Conservation (phyloP, 2,329 filamentous ascomycete species). For the Thelonectria blattea region DNA sequence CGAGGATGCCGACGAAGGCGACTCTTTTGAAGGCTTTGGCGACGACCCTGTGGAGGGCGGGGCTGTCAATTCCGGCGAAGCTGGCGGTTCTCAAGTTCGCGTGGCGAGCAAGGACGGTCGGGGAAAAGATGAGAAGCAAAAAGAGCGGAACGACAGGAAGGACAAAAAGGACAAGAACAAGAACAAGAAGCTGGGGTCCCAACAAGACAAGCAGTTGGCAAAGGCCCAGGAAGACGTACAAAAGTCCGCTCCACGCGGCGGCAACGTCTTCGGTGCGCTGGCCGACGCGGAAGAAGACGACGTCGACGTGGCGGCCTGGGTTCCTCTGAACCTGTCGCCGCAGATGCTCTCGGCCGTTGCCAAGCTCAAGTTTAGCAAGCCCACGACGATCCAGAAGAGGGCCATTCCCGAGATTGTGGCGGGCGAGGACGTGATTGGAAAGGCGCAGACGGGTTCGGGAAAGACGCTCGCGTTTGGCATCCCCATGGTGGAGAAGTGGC, state of each 20-base stretch:
- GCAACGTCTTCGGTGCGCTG: constrained; percentile 62
- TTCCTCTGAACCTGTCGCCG: constrained; percentile 73
- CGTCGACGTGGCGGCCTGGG: constrained; percentile 79
- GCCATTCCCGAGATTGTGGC: constrained; percentile 82
- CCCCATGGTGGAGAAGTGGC: constrained; percentile 85
- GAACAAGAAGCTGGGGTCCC: constrained; percentile 42
- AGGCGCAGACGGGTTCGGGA: constrained; percentile 94
- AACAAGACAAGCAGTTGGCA: constrained; percentile 41
- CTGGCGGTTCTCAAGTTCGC: constrained; percentile 41
- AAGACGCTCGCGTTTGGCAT: constrained; percentile 96
- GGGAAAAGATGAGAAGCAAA: constrained; percentile 41
- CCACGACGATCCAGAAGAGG: constrained; percentile 80
- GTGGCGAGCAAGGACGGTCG: constrained; percentile 39
- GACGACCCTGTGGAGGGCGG: constrained; percentile 50
- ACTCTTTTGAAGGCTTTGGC: constrained; percentile 71
- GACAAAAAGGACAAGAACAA: constrained; percentile 38
- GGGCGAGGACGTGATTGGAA: constrained; percentile 91
- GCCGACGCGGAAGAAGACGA: constrained; percentile 59
- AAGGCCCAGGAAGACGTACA: constrained; percentile 45
- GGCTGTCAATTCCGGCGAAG: constrained; percentile 42
- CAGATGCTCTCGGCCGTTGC: constrained; percentile 76
- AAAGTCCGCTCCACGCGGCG: constrained; percentile 48
- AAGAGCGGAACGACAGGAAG: constrained; percentile 38
- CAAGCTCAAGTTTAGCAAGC: constrained; percentile 78
- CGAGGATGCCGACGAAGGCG: constrained; percentile 50